A percentile compares a stretch with the other conserved stretches of the same genome.
Evolutionary conservation across 805 yeast species (phyloP).

Genomic region (Candida sonorensis): DNA sequence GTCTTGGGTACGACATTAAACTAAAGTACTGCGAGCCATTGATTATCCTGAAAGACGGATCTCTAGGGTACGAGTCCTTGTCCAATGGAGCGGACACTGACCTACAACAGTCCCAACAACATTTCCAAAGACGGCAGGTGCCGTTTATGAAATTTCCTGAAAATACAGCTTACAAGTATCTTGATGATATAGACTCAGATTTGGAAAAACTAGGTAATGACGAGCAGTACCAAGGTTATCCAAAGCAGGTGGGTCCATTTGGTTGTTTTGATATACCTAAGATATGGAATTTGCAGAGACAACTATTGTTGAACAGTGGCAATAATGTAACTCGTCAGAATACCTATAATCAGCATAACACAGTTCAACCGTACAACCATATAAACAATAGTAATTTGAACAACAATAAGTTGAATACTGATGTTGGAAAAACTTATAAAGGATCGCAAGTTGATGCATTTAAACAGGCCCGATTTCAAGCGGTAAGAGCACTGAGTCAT

Average conservation of each 20-base stretch:
- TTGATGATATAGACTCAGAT: constrained; percentile 31
- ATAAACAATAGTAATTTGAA: too few species aligned
- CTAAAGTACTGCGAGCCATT: constrained; percentile 40
- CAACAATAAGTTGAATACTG: too few species aligned
- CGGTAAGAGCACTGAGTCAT: neutral
- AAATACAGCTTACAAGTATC: constrained; percentile 29
- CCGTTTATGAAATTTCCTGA: constrained; percentile 36
- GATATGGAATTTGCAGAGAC: too few species aligned
- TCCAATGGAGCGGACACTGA: too few species aligned
- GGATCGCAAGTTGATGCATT: too few species aligned
- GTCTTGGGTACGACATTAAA: constrained; percentile 45
- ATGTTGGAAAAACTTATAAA: too few species aligned
- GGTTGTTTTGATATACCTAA: constrained; percentile 17
- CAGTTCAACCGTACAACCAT: too few species aligned
- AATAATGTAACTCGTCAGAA: too few species aligned
- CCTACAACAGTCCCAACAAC: constrained; percentile 6
- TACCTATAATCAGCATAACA: too few species aligned
- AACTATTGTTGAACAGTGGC: too few species aligned
- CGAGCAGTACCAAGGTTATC: constrained; percentile 16
- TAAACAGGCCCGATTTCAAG: too few species aligned
- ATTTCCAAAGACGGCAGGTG: constrained; percentile 38
- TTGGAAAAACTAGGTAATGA: constrained; percentile 25
- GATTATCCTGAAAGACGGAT: constrained; percentile 23
- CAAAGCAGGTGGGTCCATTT: constrained; percentile 26
- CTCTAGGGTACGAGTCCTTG: constrained; percentile 10